phyloP scores from a whole-genome alignment of 2,329 filamentous ascomycete genomes.

The Ceratocystis ficicola region DNA sequence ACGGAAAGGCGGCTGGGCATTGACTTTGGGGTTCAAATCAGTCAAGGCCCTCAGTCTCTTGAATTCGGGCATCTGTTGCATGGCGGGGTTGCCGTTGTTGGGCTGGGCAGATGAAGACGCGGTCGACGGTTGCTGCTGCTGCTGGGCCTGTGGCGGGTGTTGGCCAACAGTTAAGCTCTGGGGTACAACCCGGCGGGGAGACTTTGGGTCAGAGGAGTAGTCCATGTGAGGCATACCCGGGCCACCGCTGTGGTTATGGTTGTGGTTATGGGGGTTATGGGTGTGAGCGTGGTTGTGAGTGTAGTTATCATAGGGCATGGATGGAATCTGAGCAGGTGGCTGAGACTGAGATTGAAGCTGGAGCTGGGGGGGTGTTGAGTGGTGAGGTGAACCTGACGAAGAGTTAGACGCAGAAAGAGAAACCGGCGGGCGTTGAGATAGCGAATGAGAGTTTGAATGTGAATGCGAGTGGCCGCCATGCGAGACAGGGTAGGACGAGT shows the following conservation, averaged over 20 bases:
- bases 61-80: conserved; percentile 76
- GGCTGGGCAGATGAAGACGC: conserved; percentile 11
- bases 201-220: conserved; percentile 44
- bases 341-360: conserved; percentile 20
- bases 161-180: conserved; percentile 28
- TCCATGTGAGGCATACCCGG: conserved; percentile 47
- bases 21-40: conserved; percentile 73
- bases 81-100: conserved; percentile 34
- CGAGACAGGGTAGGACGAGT: conserved; percentile 11
- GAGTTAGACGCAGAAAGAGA: conserved; percentile 48
- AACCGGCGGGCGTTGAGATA: conserved; percentile 55
- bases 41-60: conserved; percentile 58
- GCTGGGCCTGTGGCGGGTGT: conserved; percentile 24
- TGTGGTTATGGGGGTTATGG: neutral
- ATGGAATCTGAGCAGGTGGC: conserved; percentile 18
- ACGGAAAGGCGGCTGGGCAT: conserved; percentile 76
- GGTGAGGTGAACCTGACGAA: conserved; percentile 20
- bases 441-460: conserved; percentile 31
- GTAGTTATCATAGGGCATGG: conserved; percentile 51
- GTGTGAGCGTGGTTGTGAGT: conserved; percentile 3
- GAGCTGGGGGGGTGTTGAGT: conserved; percentile 19
- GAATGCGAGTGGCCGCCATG: conserved; percentile 10
- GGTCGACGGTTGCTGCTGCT: neutral
- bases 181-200: conserved; percentile 42
- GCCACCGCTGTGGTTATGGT: conserved; percentile 7